A percentile compares a stretch with the other conserved stretches of the same genome.
These are phyloP conservation scores for Hyaloscypha variabilis DNA, from an alignment of 495 filamentous ascomycete genomes.

Conservation along the genomic window DNA sequence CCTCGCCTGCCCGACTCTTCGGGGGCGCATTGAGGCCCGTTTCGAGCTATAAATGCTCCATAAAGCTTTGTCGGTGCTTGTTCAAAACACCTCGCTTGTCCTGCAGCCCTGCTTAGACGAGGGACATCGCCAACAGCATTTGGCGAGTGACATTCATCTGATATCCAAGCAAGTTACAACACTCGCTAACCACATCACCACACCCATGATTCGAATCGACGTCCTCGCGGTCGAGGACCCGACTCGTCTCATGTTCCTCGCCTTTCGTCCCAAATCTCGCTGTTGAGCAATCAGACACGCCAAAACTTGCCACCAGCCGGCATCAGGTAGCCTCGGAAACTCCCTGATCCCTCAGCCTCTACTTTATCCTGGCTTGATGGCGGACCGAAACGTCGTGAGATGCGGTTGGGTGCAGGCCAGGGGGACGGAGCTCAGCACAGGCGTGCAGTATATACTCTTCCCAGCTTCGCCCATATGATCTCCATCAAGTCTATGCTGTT, in stretches of 20 bases:
- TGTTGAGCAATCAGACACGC: neutral
- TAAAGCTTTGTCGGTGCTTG: neutral
- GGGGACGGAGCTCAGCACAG: neutral
- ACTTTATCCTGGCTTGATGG: neutral
- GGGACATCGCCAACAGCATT: neutral
- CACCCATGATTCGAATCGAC: neutral
- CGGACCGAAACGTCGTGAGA: constrained; percentile 7
- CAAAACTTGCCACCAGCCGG: neutral
- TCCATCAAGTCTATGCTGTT: constrained; percentile 1
- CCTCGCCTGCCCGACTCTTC: neutral
- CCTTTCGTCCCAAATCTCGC: neutral
- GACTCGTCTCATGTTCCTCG: constrained; percentile 3
- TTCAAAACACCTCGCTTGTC: neutral
- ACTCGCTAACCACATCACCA: neutral
- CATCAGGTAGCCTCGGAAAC: neutral
- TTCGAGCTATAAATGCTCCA: constrained; percentile 5
- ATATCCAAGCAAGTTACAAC: neutral
- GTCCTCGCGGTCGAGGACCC: neutral
- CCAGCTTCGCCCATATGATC: neutral
- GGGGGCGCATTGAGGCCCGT: neutral
- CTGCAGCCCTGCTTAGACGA: neutral
- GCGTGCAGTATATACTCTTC: neutral
- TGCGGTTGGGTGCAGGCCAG: neutral
- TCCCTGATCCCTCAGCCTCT: neutral
- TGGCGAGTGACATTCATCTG: neutral